Conservation (phyloP, 306 rosid species). For the Begonia loranthoides region DNA sequence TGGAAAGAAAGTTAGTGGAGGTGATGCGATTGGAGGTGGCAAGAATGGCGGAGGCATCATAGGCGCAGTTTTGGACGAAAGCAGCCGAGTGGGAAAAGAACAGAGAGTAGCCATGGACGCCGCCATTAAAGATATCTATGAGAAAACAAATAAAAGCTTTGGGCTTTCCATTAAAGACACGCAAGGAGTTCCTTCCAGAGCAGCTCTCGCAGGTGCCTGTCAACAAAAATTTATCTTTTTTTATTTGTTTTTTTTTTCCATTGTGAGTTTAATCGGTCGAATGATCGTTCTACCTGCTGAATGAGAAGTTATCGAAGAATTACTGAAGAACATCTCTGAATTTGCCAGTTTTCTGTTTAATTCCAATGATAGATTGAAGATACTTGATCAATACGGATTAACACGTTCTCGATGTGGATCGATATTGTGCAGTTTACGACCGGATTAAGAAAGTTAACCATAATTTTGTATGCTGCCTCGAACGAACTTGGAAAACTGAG, state of each 20-base stretch:
- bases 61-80: constrained; percentile 25
- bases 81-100: constrained; percentile 32
- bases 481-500: too few relatives aligned
- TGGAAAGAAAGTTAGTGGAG: background rate
- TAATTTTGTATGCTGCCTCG: too few relatives aligned
- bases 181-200: constrained; percentile 16
- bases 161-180: constrained; percentile 12
- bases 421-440: background rate
- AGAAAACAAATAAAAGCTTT: constrained; percentile 6
- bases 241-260: too few relatives aligned
- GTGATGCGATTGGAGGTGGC: background rate
- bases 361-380: background rate
- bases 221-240: background rate
- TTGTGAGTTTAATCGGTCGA: too few relatives aligned
- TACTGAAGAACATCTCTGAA: background rate
- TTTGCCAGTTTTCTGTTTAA: background rate
- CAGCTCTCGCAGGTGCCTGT: constrained; percentile 22
- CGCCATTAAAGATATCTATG: constrained; percentile 20
- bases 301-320: too few relatives aligned
- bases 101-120: constrained; percentile 32
- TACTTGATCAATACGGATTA: background rate
- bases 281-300: too few relatives aligned
- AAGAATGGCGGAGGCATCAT: constrained; percentile 4
- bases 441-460: too few relatives aligned
- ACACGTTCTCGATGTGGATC: too few relatives aligned